Conservation (phyloP, 176 grass and related monocot genomes). For the Phragmites australis region DNA sequence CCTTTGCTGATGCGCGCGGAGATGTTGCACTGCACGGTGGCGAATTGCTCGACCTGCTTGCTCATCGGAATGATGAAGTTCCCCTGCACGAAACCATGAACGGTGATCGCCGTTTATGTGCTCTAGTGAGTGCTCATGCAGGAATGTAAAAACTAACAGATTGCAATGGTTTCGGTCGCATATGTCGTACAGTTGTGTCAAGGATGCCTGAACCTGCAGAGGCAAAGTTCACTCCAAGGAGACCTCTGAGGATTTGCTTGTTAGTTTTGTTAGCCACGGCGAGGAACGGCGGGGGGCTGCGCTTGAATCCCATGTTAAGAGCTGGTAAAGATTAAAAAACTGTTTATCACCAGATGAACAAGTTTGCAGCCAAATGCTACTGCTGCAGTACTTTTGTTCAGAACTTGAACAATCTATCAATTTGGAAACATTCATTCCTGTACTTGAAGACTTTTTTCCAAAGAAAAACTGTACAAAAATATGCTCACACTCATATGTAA, state of each 20-base stretch:
- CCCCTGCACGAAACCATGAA: constrained; percentile 35
- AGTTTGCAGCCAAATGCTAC: background rate
- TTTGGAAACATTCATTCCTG: background rate
- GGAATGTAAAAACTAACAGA: background rate
- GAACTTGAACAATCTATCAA: background rate
- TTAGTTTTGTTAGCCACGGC: constrained; percentile 61
- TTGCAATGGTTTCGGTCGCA: background rate
- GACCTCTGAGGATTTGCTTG: constrained; percentile 48
- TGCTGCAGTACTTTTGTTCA: background rate
- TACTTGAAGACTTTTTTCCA: background rate
- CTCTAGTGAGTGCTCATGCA: background rate
- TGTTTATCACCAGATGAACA: background rate
- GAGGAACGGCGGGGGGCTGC: constrained; percentile 80
- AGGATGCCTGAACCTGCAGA: constrained; percentile 93
- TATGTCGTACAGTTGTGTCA: constrained; percentile 62
- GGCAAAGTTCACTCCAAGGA: constrained; percentile 82
- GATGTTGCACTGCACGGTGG: constrained; percentile 45
- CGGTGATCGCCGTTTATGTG: background rate
- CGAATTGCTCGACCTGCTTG: constrained; percentile 65
- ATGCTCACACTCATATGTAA: background rate
- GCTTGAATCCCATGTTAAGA: constrained; percentile 81
- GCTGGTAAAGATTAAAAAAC: constrained; percentile 31
- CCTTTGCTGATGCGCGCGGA: constrained; percentile 37
- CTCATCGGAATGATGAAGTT: constrained; percentile 49
- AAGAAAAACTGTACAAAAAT: background rate